Evolutionary conservation across 306 rosid species (phyloP), one percentile per base, ranked within the genome.

Genomic region (Pyrus betulifolia): DNA sequence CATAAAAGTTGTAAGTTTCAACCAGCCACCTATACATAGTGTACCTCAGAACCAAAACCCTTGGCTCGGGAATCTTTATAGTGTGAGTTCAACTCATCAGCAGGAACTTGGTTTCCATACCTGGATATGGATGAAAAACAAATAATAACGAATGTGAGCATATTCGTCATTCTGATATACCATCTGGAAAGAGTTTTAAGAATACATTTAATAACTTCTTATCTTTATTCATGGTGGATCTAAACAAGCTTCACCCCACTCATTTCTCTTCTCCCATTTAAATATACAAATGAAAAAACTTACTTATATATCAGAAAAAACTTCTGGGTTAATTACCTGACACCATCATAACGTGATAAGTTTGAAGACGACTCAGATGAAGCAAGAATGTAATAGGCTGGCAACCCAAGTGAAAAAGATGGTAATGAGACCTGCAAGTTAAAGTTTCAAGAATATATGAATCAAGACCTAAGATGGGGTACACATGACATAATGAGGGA

Each of bases 371-470:
- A 87, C 81, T 95, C 99, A 23, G 97, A 95, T 68, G 88, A 83
- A 69, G 99, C 99, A 71, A 95, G 88, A 80, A 95, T 83, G 80
- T 95, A 95, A 80, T 95, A 95, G n/a, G 99, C 97, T 42, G 99
- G 97, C 87, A 92, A 84, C 46, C 99, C 99, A 84, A 95, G 97
- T 63, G 99, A 88, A 84, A 95, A 95, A 62, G 97, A 90, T 61
- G 97, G 99, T 76, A 95, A 77, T 81, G 97, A 89, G 74, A 95
- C 89, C 99, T 95, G 88, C 82, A 77, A 52, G 70, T 83, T 82
- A 22, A 82, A 23, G 70, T 71, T 42, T 22, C 38, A 46, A 69
- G 30, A 71, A 74, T 51, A 72, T 19, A 40, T 76, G 59, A 76
- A 67, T 57, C 70, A 65, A 78, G 52, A 76, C 27, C 38, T 49